Percentiles rank a stretch among this genome's conserved stretches.
phyloP scores from a whole-genome alignment of 164 flowering plant genomes.

The Houttuynia cordata region DNA sequence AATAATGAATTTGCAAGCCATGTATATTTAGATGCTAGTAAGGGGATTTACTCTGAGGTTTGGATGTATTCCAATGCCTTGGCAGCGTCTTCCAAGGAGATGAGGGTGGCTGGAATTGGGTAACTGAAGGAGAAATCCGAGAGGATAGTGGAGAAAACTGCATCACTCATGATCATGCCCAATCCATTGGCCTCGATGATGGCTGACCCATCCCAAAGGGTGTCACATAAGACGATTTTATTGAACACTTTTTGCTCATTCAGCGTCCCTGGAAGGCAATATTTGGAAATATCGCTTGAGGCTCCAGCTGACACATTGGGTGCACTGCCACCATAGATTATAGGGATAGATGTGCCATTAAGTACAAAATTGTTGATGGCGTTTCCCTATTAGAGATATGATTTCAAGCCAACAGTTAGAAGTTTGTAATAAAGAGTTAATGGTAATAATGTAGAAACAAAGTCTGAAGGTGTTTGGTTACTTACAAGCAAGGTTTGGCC shows the following conservation, averaged over 20 bases:
- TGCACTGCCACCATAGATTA: conserved; percentile 38
- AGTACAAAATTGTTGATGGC: conserved; percentile 27
- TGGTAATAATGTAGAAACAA: conserved; percentile 2
- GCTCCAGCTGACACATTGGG: conserved; percentile 26
- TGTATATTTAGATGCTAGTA: not conserved
- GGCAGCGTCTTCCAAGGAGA: conserved; percentile 19
- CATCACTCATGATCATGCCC: conserved; percentile 25
- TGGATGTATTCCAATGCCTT: conserved; percentile 24
- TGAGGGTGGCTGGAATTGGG: conserved; percentile 24
- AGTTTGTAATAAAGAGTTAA: not conserved
- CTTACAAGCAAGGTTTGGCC: conserved; percentile 13
- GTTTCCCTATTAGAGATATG: conserved; percentile 16
- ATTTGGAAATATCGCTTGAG: conserved; percentile 5
- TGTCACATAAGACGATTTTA: conserved; percentile 33
- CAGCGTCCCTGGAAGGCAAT: conserved; percentile 17
- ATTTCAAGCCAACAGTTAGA: not conserved
- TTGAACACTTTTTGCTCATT: conserved; percentile 19
- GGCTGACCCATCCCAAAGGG: conserved; percentile 13
- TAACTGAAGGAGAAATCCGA: conserved; percentile 20
- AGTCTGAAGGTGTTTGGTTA: conserved; percentile 12
- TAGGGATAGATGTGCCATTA: conserved; percentile 21
- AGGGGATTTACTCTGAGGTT: conserved; percentile 19
- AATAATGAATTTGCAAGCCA: not conserved
- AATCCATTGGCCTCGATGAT: conserved; percentile 16
- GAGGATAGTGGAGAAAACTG: not conserved